phyloP scores from a whole-genome alignment of 208 protist genomes.

The Blechomonas ayalai region DNA sequence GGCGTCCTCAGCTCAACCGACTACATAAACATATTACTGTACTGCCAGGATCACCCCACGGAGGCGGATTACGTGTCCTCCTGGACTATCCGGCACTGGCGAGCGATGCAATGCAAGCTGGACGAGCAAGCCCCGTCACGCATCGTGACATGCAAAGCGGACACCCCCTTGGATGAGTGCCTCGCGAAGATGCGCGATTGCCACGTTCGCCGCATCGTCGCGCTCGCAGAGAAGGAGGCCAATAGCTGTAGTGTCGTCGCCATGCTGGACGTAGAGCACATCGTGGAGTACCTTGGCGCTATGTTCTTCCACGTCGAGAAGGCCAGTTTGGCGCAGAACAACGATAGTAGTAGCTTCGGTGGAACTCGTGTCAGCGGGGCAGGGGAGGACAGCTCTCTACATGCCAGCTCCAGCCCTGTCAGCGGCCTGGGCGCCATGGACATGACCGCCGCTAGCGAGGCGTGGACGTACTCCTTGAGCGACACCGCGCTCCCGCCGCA shows the following conservation, averaged over 20 bases:
- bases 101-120: conserved; percentile 15
- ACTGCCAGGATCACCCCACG: conserved; percentile 53
- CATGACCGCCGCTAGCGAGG: conserved; percentile 6
- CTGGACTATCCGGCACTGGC: conserved; percentile 68
- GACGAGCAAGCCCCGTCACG: conserved; percentile 5
- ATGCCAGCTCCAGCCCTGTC: conserved; percentile 5
- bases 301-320: conserved; percentile 76
- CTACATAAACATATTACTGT: conserved; percentile 83
- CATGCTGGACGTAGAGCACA: conserved; percentile 78
- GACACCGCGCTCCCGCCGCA: conserved; percentile 47
- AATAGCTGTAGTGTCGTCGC: conserved; percentile 50
- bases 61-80: conserved; percentile 47
- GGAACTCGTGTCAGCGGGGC: neutral
- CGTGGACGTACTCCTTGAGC: conserved; percentile 1
- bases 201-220: conserved; percentile 52
- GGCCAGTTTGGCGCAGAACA: conserved; percentile 22
- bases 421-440: conserved; percentile 4
- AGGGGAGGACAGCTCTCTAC: neutral
- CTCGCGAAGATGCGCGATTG: conserved; percentile 47
- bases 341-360: conserved; percentile 4
- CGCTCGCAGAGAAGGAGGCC: conserved; percentile 65
- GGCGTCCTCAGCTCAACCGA: conserved; percentile 78
- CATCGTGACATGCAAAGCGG: conserved; percentile 54
- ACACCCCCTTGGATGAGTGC: conserved; percentile 60
- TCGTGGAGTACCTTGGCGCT: conserved; percentile 71